Evolutionary conservation across 768 basidiomycete genomes (phyloP), one percentile per base, ranked within the genome.

Genomic region (Mycena galopus): DNA sequence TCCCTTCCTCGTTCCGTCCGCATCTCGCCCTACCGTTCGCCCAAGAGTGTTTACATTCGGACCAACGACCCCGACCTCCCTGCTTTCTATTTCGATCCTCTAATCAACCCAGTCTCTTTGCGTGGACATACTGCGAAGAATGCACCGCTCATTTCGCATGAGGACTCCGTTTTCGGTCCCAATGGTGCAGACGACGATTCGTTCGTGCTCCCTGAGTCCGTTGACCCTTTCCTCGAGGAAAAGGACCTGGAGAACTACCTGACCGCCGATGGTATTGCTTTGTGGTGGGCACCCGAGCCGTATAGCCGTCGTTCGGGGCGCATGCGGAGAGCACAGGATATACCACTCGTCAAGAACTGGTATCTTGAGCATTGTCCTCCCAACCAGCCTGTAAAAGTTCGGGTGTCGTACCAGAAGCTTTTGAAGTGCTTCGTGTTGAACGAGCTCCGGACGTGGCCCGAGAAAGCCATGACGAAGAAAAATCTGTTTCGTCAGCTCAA

Each of bases 11-110:
- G 97, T 35, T 95, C 96, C 29, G 96, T 99, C 66, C 93, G 90
- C 65, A 93, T 99, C 65, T 94, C 95, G 23, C 90, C 93, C 14
- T 99, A 99, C 81, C 98, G 99, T 79, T 87, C 87, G 30, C 95
- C 96, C 29, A 98, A 99, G 87, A 98, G 95, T 80, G 96, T 99
- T 63, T 99, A 99, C 84, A 98, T 99, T 82, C 95, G 97, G 70
- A 98, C 97, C 37, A 98, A 99, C 72, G 97, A 99, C 79, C 98
- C 98, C n/a, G 97, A 99, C 84, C 88, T 99, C 23, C 97, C 97
- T 16, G 96, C 98, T 0, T 99, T 99, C 86, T 99, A 99, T 84
- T 99, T 98, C 79, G 98, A 99, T 81, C 97, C 97, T 3, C 90
- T 99, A 76, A 98, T 99, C 82, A 98, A 99, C 80, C 98, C 97